phyloP scores from a whole-genome alignment of 345 rosid genomes.

The Sonneratia caseolaris region DNA sequence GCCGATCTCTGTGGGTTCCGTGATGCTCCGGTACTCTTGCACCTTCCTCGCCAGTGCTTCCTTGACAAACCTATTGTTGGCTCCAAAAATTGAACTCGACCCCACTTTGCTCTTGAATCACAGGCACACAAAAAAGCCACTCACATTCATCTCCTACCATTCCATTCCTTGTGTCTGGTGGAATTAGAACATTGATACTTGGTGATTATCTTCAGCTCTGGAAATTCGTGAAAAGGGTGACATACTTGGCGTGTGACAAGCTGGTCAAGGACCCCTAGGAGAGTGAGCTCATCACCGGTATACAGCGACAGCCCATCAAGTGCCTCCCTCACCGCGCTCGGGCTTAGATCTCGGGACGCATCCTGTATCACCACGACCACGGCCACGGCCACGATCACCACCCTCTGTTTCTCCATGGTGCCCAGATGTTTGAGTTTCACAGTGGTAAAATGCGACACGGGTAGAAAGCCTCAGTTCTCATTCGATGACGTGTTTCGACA shows the following conservation, averaged over 20 bases:
- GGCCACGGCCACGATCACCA: conserved; percentile 11
- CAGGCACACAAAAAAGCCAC: not conserved
- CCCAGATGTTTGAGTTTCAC: not conserved
- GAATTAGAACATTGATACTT: not conserved
- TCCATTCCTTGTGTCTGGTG: not conserved
- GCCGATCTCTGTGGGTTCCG: conserved; percentile 18
- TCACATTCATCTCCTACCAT: not conserved
- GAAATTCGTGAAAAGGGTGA: not conserved
- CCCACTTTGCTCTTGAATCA: conserved; percentile 15
- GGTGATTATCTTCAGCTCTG: not conserved
- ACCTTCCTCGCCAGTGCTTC: conserved; percentile 14
- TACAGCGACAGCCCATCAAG: conserved; percentile 24
- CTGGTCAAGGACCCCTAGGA: conserved; percentile 25
- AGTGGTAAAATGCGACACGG: too few relatives aligned
- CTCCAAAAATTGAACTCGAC: conserved; percentile 12
- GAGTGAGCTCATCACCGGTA: conserved; percentile 30
- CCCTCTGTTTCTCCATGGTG: conserved; percentile 24
- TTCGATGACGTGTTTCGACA: not conserved
- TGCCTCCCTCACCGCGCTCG: conserved; percentile 26
- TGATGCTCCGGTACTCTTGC: conserved; percentile 19
- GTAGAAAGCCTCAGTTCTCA: not conserved
- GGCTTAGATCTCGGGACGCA: conserved; percentile 22
- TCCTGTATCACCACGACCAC: conserved; percentile 24
- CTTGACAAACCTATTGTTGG: conserved; percentile 8
- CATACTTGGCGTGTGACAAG: conserved; percentile 12